Conservation (phyloP, 2,329 filamentous ascomycete species). For the Hansfordia pulvinata region DNA sequence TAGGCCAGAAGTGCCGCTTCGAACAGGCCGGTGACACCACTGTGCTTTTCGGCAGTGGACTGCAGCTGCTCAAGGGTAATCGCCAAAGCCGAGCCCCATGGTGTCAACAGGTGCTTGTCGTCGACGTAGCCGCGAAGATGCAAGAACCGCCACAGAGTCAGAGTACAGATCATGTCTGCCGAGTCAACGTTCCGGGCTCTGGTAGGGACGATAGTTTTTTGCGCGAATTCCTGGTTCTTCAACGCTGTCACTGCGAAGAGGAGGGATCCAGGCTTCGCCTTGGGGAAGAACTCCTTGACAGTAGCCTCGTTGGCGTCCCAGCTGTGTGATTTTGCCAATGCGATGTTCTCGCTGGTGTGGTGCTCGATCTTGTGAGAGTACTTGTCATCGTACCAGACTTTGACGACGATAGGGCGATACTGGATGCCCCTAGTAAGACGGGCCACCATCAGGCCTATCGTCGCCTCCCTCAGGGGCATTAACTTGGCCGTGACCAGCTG, state of each 20-base stretch:
- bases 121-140: constrained; percentile 80
- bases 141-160: constrained; percentile 78
- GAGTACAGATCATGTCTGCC: constrained; percentile 52
- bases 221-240: constrained; percentile 54
- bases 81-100: constrained; percentile 71
- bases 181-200: constrained; percentile 47
- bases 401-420: constrained; percentile 63
- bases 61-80: constrained; percentile 52
- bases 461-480: constrained; percentile 59
- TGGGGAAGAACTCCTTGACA: constrained; percentile 33
- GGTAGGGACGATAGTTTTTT: constrained; percentile 51
- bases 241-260: constrained; percentile 54
- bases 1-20: constrained; percentile 74
- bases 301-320: constrained; percentile 62
- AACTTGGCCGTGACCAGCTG: constrained; percentile 64
- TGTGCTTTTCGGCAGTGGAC: constrained; percentile 31
- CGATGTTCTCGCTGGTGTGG: constrained; percentile 29
- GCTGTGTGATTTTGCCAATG: constrained; percentile 31
- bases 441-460: constrained; percentile 65
- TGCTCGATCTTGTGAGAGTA: constrained; percentile 58
- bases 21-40: constrained; percentile 40
- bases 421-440: constrained; percentile 74
- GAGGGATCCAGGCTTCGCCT: constrained; percentile 29
- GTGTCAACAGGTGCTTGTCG: constrained; percentile 62
- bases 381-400: constrained; percentile 70